These are phyloP conservation scores for Acephala macrosclerotiorum DNA, from an alignment of 2,329 filamentous ascomycete species.

Conservation along the genomic window DNA sequence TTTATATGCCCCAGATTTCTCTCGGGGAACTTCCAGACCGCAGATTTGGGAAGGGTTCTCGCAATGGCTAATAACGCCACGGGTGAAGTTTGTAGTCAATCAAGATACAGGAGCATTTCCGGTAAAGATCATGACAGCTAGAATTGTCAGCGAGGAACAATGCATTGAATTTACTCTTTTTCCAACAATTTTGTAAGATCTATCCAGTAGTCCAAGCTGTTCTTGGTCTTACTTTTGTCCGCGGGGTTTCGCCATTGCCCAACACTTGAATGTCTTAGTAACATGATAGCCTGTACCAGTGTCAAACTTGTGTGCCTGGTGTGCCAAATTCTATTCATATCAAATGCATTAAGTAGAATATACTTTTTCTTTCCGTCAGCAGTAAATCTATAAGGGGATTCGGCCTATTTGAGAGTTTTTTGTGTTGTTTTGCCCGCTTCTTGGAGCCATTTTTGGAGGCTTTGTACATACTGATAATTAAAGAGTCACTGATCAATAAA, in stretches of 20 bases:
- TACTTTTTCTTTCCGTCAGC: neutral
- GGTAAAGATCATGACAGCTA: conserved; percentile 73
- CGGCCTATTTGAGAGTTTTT: neutral
- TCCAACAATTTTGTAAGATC: conserved; percentile 69
- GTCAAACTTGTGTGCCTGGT: neutral
- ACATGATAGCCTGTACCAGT: too few relatives aligned
- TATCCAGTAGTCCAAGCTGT: conserved; percentile 68
- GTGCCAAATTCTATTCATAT: neutral
- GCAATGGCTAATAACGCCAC: too few relatives aligned
- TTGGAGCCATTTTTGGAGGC: neutral
- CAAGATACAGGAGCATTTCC: too few relatives aligned
- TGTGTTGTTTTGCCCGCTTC: neutral
- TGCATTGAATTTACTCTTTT: conserved; percentile 66
- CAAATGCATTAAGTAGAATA: neutral
- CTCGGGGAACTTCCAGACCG: too few relatives aligned
- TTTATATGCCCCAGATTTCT: too few relatives aligned
- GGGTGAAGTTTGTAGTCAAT: too few relatives aligned
- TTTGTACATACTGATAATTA: neutral
- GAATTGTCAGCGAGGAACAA: conserved; percentile 66
- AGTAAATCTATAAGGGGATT: neutral
- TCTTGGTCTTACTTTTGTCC: conserved; percentile 67
- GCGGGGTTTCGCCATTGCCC: conserved; percentile 57
- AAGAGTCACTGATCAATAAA: neutral
- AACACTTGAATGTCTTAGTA: neutral
- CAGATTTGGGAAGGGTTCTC: too few relatives aligned